These are phyloP conservation scores for Pilatotrama ljubarskyi DNA, from an alignment of 768 basidiomycete species.

Conservation along the genomic window DNA sequence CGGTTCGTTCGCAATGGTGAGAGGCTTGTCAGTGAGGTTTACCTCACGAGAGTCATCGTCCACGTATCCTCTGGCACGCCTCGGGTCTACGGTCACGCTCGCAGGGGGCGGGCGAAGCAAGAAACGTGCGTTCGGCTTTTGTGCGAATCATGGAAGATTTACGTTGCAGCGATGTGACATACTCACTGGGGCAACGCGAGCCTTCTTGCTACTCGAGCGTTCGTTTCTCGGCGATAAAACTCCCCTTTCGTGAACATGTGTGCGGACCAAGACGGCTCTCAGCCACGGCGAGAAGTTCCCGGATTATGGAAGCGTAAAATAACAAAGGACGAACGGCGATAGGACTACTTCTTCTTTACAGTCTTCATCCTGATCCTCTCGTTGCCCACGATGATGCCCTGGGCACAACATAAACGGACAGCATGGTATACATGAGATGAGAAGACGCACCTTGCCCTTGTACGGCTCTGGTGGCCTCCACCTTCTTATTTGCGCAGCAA, in stretches of 20 bases:
- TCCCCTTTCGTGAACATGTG: background rate
- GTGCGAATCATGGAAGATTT: background rate
- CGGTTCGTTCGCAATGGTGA: too few species aligned
- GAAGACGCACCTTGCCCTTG: conserved; percentile 84
- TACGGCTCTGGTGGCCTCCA: conserved; percentile 94
- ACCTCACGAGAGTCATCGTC: background rate
- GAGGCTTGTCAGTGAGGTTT: background rate
- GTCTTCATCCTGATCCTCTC: conserved; percentile 91
- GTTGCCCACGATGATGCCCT: conserved; percentile 94
- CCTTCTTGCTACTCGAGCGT: background rate
- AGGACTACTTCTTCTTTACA: conserved; percentile 89
- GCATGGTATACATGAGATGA: conserved; percentile 1
- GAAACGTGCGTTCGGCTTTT: background rate
- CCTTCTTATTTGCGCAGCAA: conserved; percentile 81
- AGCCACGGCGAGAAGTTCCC: background rate
- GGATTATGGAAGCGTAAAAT: conserved; percentile 10
- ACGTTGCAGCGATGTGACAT: too few species aligned
- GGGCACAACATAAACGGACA: conserved; percentile 1
- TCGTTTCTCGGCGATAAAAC: background rate
- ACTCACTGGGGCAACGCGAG: background rate
- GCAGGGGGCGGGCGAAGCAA: background rate
- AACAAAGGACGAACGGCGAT: background rate
- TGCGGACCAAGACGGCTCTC: background rate
- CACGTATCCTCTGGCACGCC: background rate
- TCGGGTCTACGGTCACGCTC: too few species aligned